Percentiles rank a stretch among this genome's conserved stretches.
Evolutionary conservation across 345 rosid species (phyloP).

Genomic region (Syzygium oleosum): DNA sequence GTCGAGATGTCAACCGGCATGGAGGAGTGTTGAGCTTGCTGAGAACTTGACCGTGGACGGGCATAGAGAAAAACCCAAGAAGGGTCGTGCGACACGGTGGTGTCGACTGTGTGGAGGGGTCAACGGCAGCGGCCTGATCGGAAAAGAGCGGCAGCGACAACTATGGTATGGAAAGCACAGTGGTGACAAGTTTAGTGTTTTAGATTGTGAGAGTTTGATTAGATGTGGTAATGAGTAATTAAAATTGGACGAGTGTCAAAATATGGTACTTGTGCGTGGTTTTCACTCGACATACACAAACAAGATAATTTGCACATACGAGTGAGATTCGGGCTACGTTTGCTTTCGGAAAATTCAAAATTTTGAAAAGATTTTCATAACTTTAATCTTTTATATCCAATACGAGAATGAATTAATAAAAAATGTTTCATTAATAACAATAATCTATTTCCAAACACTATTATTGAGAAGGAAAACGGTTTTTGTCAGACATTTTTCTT

Average conservation of each 20-base stretch:
- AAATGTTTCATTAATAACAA: neutral
- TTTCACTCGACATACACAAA: neutral
- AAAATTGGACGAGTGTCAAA: too few relatives aligned
- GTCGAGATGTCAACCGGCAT: neutral
- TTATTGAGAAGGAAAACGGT: neutral
- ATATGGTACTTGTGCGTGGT: too few relatives aligned
- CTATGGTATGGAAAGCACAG: neutral
- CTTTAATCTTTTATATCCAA: neutral
- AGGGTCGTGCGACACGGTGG: neutral
- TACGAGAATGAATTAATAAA: too few relatives aligned
- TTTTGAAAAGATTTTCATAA: too few relatives aligned
- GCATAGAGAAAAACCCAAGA: neutral
- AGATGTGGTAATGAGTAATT: too few relatives aligned
- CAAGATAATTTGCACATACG: neutral
- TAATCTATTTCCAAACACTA: neutral
- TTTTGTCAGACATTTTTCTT: too few relatives aligned
- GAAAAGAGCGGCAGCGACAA: neutral
- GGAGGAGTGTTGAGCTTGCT: neutral
- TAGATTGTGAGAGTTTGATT: too few relatives aligned
- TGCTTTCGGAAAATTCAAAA: neutral
- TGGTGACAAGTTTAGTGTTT: too few relatives aligned
- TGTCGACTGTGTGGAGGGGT: neutral
- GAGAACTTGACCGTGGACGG: neutral
- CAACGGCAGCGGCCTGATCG: fast-evolving
- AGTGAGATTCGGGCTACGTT: neutral